Percentiles rank a stretch among this genome's conserved stretches.
Conservation (phyloP, 371 early-diverging fungal genomes). For the Mucor velutinosus region DNA sequence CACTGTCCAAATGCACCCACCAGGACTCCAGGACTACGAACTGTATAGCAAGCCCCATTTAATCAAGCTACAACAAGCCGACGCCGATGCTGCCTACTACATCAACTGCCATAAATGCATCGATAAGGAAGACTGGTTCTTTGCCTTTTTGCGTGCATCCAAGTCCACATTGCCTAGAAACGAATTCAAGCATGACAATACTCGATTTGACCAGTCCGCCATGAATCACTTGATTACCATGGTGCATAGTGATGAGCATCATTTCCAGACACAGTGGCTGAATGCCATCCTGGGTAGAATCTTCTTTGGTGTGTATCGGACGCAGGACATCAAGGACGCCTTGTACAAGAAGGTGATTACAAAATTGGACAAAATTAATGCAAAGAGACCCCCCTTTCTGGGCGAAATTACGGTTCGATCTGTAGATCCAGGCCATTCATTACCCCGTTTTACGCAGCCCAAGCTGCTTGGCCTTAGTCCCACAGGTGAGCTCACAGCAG, state of each 20-base stretch:
- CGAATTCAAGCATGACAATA: slow-evolving; percentile 33
- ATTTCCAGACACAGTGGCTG: slow-evolving; percentile 81
- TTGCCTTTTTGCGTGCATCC: slow-evolving; percentile 56
- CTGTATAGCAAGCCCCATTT: slow-evolving; percentile 57
- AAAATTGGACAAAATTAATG: slow-evolving; percentile 68
- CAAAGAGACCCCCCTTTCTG: slow-evolving; percentile 74
- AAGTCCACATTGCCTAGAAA: slow-evolving; percentile 12
- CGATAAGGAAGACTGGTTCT: slow-evolving; percentile 93
- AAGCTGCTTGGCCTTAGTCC: slow-evolving; percentile 66
- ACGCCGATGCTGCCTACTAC: slow-evolving; percentile 36
- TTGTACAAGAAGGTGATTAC: slow-evolving; percentile 68
- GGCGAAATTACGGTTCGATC: slow-evolving; percentile 83
- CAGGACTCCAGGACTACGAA: slow-evolving; percentile 60
- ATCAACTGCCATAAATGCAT: slow-evolving; percentile 60
- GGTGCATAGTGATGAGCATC: slow-evolving; percentile 66
- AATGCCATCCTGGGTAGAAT: slow-evolving; percentile 87
- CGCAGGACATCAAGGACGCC: slow-evolving; percentile 58
- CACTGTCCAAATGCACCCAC: slow-evolving; percentile 67
- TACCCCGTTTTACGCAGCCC: slow-evolving; percentile 82
- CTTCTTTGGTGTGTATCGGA: slow-evolving; percentile 72
- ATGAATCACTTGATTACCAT: slow-evolving; percentile 57
- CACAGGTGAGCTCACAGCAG: slow-evolving; percentile 74
- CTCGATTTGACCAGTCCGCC: slow-evolving; percentile 57
- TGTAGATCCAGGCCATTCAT: slow-evolving; percentile 76
- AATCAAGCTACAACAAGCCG: slow-evolving; percentile 44